These are phyloP conservation scores for Elongisporangium undulatum DNA, from an alignment of 352 stramenopile species.

Conservation along the genomic window DNA sequence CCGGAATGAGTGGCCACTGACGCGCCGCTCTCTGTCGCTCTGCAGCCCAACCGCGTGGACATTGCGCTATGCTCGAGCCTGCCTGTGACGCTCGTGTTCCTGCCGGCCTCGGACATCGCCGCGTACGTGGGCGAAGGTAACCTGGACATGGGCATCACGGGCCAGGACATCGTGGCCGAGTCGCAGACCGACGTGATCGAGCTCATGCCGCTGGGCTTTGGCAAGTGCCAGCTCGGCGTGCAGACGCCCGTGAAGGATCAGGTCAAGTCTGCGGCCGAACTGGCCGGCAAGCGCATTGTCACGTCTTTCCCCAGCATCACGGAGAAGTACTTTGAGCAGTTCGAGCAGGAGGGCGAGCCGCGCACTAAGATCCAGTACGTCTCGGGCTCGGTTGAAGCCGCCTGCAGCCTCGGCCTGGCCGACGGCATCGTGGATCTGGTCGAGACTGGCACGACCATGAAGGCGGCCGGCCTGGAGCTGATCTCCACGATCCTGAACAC, in stretches of 20 bases:
- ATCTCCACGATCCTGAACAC: slow-evolving; percentile 92
- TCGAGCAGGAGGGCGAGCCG: slow-evolving; percentile 60
- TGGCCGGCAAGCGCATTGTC: slow-evolving; percentile 96
- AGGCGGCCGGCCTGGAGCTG: slow-evolving; percentile 94
- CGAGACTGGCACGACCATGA: slow-evolving; percentile 99
- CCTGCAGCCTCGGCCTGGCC: slow-evolving; percentile 95
- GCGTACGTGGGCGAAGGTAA: slow-evolving; percentile 98
- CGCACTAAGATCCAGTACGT: slow-evolving; percentile 95
- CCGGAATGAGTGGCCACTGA: background rate
- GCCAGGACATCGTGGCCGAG: slow-evolving; percentile 94
- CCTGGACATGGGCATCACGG: slow-evolving; percentile 98
- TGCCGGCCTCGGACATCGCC: slow-evolving; percentile 96
- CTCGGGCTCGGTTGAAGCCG: slow-evolving; percentile 97
- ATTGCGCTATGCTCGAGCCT: slow-evolving; percentile 93
- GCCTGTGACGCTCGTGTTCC: slow-evolving; percentile 96
- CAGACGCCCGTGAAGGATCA: slow-evolving; percentile 90
- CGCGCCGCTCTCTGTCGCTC: background rate
- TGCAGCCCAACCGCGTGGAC: slow-evolving; percentile 79
- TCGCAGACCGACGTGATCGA: slow-evolving; percentile 88
- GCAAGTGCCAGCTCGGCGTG: slow-evolving; percentile 94
- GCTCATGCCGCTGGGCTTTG: slow-evolving; percentile 94
- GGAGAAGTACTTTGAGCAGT: slow-evolving; percentile 93
- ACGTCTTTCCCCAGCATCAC: slow-evolving; percentile 96
- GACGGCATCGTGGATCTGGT: slow-evolving; percentile 99
- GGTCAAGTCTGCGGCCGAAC: slow-evolving; percentile 71